Base-by-base conservation (phyloP, 2,329 filamentous ascomycete genomes). In the Aspergillus novofumigatus region DNA sequence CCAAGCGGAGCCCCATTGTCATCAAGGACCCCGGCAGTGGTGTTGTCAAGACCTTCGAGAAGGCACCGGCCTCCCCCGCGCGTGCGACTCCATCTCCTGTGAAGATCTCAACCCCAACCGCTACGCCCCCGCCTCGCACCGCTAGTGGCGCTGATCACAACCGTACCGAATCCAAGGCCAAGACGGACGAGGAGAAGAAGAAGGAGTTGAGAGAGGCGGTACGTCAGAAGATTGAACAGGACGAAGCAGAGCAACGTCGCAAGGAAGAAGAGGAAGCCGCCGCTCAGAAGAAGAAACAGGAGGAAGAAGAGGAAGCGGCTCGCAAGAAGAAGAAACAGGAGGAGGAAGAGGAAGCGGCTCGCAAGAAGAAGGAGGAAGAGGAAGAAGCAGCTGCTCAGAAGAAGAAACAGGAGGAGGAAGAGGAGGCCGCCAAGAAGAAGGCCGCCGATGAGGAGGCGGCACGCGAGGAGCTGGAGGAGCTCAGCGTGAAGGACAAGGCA, bases 21-120 rank as follows among this genome's bases (percentile, higher is more conserved):
- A 96, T 97, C 80, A 95, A 91, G 80, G 90, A 91, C 68, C 83
- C 88, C 29, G 83, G 87, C 55, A 92, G 91, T 60, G 91, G 94
- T 70, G 84, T 86, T 29, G 79, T 97, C 11, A 86, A 91, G 65
- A 80, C 83, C 81, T 78, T 90, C 78, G 71, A 84, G 54, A 89
- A 88, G 75, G 85, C 86, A 1, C 86, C 88, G 21, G 85, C 87
- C 14, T 81, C 82, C 17, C 80, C 82, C 20, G 77, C 81, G 21
- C 82, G 81, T 55, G 80, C 81, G 28, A 81, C 76, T 48, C 76
- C 83, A 57, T 82, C 84, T 41, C 79, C 86, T 45, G 85, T 84
- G 21, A 85, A 80, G 58, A 74, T 77, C 6, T 82, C 90, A 23
- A 84, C 91, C 52, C 86, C 90, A 8, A 89, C 91, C 3, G 86